Base-by-base conservation (phyloP, 2,329 filamentous ascomycete species). In the Exophiala aquamarina region DNA sequence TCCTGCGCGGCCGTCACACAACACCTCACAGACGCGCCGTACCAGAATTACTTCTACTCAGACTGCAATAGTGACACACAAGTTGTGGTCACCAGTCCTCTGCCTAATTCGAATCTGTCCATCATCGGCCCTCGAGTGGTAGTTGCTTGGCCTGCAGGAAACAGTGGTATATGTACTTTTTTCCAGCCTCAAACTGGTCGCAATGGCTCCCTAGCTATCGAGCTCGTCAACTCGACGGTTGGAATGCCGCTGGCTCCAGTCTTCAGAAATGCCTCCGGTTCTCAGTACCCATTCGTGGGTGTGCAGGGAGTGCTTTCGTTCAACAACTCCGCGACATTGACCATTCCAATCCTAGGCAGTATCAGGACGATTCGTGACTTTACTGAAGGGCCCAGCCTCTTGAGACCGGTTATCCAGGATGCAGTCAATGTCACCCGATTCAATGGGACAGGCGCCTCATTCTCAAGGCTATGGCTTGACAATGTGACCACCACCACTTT, bases 41-140 rank as follows among this genome's bases (percentile, higher is more conserved):
- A 84, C 50, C 70, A 80, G 31, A 84, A 85, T 58, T 83, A 80
- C 63, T 83, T 86, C 65, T 80, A 82, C 55, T 83, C 80, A 0
- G 81, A 85, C 59, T 84, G 81, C 61, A 72, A 82, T 52, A 71
- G 74, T 2, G 74, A 77, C 26, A 72, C 73, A 4, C 82, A 85
- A 54, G 78, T 81, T 0, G 75, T 86, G 1, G 66, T 85, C 1
- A 84, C 81, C 0, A 82, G 72, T 49, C 81, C 82, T 11, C 62
- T 75, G 0, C 57, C 70, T 2, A 69, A 73, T 13, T 81, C 75
- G 46, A 72, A 83, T 55, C 64, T 82, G 1, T 72, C 67, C 1
- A 66, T 80, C 26, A 78, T 83, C 49, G 70, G 73, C 0, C 81
- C 81, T 7, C 70, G 82, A n/a, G 63, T 86, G 17, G 68, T 83